Percentiles rank a stretch among this genome's conserved stretches.
phyloP scores from a whole-genome alignment of 2,329 filamentous ascomycete genomes.

The Monilinia laxa region DNA sequence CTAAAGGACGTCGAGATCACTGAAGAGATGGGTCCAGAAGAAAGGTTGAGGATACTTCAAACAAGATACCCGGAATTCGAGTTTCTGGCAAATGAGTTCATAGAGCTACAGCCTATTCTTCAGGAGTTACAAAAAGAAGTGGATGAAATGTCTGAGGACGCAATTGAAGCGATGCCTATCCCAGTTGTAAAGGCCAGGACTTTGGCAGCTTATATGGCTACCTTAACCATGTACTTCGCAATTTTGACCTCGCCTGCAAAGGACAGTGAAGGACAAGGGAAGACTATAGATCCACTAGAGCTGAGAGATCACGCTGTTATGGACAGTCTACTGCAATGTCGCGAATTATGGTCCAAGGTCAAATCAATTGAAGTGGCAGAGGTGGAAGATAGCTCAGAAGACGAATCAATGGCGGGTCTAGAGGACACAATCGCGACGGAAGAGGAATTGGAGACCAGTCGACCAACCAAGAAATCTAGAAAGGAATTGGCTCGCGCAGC shows the following conservation, averaged over 20 bases:
- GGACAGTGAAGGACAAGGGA: conserved; percentile 52
- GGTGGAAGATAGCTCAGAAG: conserved; percentile 39
- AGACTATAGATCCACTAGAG: conserved; percentile 71
- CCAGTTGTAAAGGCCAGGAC: conserved; percentile 71
- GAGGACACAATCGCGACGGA: conserved; percentile 33
- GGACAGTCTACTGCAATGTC: conserved; percentile 76
- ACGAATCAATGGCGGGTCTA: conserved; percentile 31
- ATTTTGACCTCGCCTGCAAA: conserved; percentile 79
- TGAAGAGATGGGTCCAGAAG: conserved; percentile 72
- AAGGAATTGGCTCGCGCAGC: conserved; percentile 43
- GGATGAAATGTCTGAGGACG: conserved; percentile 37
- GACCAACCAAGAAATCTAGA: conserved; percentile 32
- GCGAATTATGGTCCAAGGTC: conserved; percentile 75
- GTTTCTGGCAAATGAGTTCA: conserved; percentile 70
- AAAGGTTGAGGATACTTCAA: conserved; percentile 72
- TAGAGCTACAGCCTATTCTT: conserved; percentile 55
- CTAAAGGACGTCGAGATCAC: conserved; percentile 80
- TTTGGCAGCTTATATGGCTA: conserved; percentile 80
- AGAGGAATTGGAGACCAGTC: conserved; percentile 8
- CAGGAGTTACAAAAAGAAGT: conserved; percentile 58
- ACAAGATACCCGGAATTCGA: conserved; percentile 91
- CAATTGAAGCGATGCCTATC: conserved; percentile 33
- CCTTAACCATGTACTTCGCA: conserved; percentile 91
- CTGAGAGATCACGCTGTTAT: conserved; percentile 90
- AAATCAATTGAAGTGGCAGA: conserved; percentile 55